A percentile compares a stretch with the other conserved stretches of the same genome.
Conservation (phyloP, 257 asterid species). For the Ophiorrhiza pumila region DNA sequence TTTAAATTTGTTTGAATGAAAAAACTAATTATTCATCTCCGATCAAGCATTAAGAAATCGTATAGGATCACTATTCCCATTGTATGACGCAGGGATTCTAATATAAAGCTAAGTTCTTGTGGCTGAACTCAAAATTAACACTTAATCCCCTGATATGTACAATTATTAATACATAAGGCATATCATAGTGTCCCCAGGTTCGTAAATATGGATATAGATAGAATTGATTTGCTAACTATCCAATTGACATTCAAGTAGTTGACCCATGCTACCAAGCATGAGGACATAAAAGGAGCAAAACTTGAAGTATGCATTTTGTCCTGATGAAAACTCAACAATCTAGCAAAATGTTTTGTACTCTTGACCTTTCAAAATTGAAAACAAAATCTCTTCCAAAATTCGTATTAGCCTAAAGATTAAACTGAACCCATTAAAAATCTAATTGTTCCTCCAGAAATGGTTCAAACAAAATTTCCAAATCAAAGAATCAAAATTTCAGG, state of each 20-base stretch:
- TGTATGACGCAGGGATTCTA: too few species aligned
- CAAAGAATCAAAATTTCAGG: too few species aligned
- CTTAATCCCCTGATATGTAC: not conserved
- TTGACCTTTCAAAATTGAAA: too few species aligned
- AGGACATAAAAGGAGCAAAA: too few species aligned
- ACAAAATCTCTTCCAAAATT: not conserved
- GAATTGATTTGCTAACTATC: not conserved
- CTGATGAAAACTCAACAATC: too few species aligned
- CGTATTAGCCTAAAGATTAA: not conserved
- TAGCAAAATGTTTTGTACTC: too few species aligned
- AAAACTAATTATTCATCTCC: not conserved
- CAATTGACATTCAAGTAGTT: not conserved
- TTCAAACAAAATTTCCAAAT: too few species aligned
- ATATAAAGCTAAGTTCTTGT: not conserved
- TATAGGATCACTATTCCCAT: not conserved
- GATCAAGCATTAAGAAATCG: not conserved
- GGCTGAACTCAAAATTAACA: not conserved
- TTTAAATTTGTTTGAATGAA: conserved; percentile 6
- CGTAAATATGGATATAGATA: not conserved
- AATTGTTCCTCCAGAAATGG: too few species aligned
- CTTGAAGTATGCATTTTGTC: too few species aligned
- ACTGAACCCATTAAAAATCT: too few species aligned
- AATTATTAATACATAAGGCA: not conserved
- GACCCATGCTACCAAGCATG: too few species aligned
- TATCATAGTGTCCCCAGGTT: not conserved